phyloP scores from a whole-genome alignment of 2,329 filamentous ascomycete species.

The Neodidymelliopsis sp. region DNA sequence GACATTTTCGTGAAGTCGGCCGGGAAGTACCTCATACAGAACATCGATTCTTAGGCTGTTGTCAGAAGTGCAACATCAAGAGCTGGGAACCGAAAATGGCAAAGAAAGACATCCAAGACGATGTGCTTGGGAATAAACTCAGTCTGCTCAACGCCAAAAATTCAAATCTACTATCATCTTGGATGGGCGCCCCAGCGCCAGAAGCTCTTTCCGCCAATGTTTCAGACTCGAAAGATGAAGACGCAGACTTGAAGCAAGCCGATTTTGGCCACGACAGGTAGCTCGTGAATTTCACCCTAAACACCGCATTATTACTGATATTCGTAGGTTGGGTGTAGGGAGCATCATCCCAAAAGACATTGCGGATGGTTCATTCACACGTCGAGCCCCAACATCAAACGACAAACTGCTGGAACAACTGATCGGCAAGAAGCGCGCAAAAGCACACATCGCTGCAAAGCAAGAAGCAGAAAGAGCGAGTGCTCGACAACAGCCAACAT shows the following conservation, averaged over 20 bases:
- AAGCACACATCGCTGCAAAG: constrained; percentile 39
- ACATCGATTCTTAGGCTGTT: constrained; percentile 14
- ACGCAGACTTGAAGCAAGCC: constrained; percentile 64
- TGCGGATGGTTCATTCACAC: constrained; percentile 48
- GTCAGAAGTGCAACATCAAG: constrained; percentile 2
- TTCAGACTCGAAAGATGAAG: constrained; percentile 54
- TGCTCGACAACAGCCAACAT: constrained; percentile 32
- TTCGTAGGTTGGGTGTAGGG: constrained; percentile 50
- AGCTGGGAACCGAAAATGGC: constrained; percentile 35
- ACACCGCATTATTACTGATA: background rate
- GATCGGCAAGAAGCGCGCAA: constrained; percentile 53
- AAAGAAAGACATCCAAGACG: constrained; percentile 53
- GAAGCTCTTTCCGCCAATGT: constrained; percentile 47
- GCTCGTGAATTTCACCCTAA: background rate
- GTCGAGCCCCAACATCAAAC: constrained; percentile 49
- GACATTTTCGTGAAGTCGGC: constrained; percentile 35
- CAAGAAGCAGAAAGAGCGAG: constrained; percentile 29
- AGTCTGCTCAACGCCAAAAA: constrained; percentile 62
- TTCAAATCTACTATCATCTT: constrained; percentile 63
- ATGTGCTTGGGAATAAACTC: constrained; percentile 63
- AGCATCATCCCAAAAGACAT: constrained; percentile 46
- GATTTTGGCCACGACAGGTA: constrained; percentile 63
- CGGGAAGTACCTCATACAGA: constrained; percentile 25
- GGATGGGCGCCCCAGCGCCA: constrained; percentile 57
- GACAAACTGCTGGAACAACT: constrained; percentile 53